These are phyloP conservation scores for Ramalina intermedia DNA, from an alignment of 495 filamentous ascomycete genomes.

Conservation along the genomic window DNA sequence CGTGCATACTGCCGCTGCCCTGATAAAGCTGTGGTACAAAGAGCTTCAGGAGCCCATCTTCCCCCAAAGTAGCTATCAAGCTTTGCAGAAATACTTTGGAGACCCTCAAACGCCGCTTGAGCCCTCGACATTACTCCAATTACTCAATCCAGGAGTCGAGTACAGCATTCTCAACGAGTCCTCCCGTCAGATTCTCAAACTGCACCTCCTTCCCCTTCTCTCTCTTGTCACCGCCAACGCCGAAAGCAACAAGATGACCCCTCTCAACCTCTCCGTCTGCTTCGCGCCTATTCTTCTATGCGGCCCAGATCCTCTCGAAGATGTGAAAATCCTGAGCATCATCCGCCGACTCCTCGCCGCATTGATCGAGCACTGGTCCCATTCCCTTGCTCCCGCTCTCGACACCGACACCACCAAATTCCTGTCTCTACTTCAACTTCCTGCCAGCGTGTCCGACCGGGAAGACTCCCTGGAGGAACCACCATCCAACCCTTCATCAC, in stretches of 20 bases:
- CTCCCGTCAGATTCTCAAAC: slow-evolving; percentile 29
- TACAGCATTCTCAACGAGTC: slow-evolving; percentile 22
- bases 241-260: slow-evolving; percentile 36
- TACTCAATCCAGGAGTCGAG: slow-evolving; percentile 23
- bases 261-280: slow-evolving; percentile 36
- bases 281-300: slow-evolving; percentile 24
- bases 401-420: slow-evolving; percentile 1
- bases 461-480: slow-evolving; percentile 15
- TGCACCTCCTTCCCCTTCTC: slow-evolving; percentile 38
- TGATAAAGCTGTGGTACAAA: slow-evolving; percentile 43
- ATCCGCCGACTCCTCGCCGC: slow-evolving; percentile 18
- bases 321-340: slow-evolving; percentile 21
- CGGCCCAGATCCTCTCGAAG: slow-evolving; percentile 15
- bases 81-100: slow-evolving; percentile 21
- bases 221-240: slow-evolving; percentile 26
- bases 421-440: slow-evolving; percentile 9
- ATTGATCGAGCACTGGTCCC: slow-evolving; percentile 12
- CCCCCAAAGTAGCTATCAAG: slow-evolving; percentile 27
- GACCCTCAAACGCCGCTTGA: slow-evolving; percentile 6
- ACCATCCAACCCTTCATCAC: not conserved
- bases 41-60: slow-evolving; percentile 37
- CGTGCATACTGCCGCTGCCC: slow-evolving; percentile 31
- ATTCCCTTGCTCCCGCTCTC: slow-evolving; percentile 8
- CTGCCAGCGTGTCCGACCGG: slow-evolving; percentile 9
- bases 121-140: slow-evolving; percentile 15